Base-by-base conservation (phyloP, 1,139 yeast genomes). In the Wickerhamiella pararugosa region DNA sequence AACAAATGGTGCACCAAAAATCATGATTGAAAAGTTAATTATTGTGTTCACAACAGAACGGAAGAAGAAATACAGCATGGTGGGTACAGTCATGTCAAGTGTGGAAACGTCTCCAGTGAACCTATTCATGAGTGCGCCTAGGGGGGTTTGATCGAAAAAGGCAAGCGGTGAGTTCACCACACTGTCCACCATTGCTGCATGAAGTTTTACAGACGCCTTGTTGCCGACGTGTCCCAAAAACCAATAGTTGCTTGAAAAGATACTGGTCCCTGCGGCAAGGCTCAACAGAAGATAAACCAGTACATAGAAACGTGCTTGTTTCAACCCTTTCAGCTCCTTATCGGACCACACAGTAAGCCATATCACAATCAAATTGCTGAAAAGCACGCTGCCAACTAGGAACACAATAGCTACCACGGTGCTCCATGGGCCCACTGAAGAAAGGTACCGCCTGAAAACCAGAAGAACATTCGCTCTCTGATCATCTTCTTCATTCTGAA, bases 321-420 rank as follows among this genome's bases (percentile, higher is more conserved):
- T 21, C 3, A 48, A 27, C 1, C 51, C 53, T 5, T 10, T 29
- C 7, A 50, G 31, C 6, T 39, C 38, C 34, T 50, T 45, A 25
- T 42, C 46, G 1, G 80, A 69, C 95, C 95, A 86, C 57, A 73
- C 82, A 0, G 94, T 76, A 45, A 86, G 66, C 95, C 95, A 86
- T 10, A 50, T 21, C 7, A 42, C 37, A 6, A 47, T 45, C 37
- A 44, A 10, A 32, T 44, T 49, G 21, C 29, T 42, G n/a, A 39
- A 25, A 1, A 45, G n/a, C 2, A 45, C 43, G 2, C 46, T 32
- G 5, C 32, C 15, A 1, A 40, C 10, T 28, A 45, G 25, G 7
- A 39, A 30, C 3, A 39, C 32, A n/a, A 43, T 32, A 3, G 46
- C 39, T 4, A 32, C 10, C 3, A 36, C 8, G 8, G 34, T 34